A percentile compares a stretch with the other conserved stretches of the same genome.
phyloP scores from a whole-genome alignment of 192 early-diverging fungal genomes.

The Cetraspora pellucida region DNA sequence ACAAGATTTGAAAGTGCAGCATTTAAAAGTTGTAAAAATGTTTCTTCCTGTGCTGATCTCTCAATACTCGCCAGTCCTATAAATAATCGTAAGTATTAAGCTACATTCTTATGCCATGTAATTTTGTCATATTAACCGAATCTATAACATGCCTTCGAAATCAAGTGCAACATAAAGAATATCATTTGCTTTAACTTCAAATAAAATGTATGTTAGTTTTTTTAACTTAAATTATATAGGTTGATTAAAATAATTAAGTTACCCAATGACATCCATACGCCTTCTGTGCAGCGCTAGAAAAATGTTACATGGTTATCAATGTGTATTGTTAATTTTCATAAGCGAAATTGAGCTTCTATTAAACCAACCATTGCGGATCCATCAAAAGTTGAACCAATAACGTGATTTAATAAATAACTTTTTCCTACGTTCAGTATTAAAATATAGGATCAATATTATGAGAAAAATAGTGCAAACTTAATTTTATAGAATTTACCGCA shows the following conservation, averaged over 20 bases:
- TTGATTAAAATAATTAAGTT: not conserved
- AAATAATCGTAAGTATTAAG: not conserved
- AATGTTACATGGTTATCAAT: not conserved
- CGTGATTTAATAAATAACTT: conserved; percentile 35
- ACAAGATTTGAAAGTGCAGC: conserved; percentile 32
- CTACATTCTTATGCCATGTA: not conserved
- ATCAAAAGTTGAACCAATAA: conserved; percentile 28
- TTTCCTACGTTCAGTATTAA: conserved; percentile 1
- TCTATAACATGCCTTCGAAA: conserved; percentile 30
- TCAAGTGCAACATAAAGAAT: conserved; percentile 38
- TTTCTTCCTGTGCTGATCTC: conserved; percentile 33
- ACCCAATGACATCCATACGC: conserved; percentile 36
- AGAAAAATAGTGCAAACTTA: not conserved
- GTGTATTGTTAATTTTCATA: not conserved
- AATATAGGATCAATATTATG: not conserved
- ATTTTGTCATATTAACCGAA: not conserved
- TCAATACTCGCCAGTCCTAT: conserved; percentile 29
- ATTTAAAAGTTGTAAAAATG: conserved; percentile 19
- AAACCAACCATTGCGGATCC: conserved; percentile 34
- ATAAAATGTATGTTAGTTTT: not conserved
- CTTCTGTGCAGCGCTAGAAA: conserved; percentile 36
- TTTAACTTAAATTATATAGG: not conserved
- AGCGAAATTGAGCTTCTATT: not conserved
- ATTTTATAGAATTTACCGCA: conserved; percentile 20
- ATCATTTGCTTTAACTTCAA: conserved; percentile 15